These are phyloP conservation scores for Naganishia sp. DNA, from an alignment of 1,284 basidiomycete species.

Conservation along the genomic window DNA sequence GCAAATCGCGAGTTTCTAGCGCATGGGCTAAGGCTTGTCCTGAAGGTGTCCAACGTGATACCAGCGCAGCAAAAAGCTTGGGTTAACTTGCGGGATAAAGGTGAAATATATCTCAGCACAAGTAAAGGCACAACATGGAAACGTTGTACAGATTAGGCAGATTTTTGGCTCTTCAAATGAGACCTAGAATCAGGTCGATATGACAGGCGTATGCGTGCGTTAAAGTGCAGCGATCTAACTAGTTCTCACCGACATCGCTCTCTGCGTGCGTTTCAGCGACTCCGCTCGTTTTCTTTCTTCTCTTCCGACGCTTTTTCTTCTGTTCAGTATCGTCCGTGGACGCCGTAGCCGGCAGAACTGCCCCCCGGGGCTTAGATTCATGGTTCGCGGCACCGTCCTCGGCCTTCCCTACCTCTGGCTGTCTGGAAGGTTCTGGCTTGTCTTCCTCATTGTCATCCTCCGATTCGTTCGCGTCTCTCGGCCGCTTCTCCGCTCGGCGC, in stretches of 20 bases:
- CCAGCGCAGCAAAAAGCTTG: constrained; percentile 66
- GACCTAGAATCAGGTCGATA: too few species aligned
- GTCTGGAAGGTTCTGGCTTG: constrained; percentile 7
- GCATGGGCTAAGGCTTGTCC: not conserved
- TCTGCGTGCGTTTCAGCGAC: constrained; percentile 3
- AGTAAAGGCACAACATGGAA: constrained; percentile 64
- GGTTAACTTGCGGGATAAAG: constrained; percentile 60
- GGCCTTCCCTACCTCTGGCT: not conserved
- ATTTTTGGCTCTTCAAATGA: not conserved
- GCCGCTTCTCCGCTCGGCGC: constrained; percentile 35
- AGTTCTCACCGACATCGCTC: not conserved
- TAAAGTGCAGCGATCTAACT: not conserved
- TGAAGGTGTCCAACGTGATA: constrained; percentile 64
- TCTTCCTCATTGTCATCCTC: constrained; percentile 36
- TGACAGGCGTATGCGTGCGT: too few species aligned
- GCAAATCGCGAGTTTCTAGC: not conserved
- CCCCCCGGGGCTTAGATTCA: not conserved
- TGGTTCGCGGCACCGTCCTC: constrained; percentile 24
- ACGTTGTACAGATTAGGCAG: constrained; percentile 8
- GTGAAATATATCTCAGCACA: constrained; percentile 67
- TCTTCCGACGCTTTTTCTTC: constrained; percentile 30
- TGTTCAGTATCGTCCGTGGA: constrained; percentile 14
- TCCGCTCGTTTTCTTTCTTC: constrained; percentile 29
- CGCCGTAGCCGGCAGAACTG: not conserved
- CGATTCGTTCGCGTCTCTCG: constrained; percentile 30